Percentiles rank a stretch among this genome's conserved stretches.
Evolutionary conservation across 768 basidiomycete genomes (phyloP).

Genomic region (Pulveroboletus sp.): DNA sequence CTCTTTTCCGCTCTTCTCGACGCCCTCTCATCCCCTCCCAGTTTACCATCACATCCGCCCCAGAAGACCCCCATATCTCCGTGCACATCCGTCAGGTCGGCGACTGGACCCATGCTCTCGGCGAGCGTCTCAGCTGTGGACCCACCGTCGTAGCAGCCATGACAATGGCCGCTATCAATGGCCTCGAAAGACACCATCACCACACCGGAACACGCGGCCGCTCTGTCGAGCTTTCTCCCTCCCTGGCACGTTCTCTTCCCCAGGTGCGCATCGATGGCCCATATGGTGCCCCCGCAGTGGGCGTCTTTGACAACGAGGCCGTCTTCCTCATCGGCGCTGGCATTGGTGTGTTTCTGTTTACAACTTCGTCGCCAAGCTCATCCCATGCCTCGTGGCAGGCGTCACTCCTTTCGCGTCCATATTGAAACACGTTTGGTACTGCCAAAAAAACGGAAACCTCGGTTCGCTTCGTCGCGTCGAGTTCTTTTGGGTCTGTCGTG

Average conservation of each 20-base stretch:
- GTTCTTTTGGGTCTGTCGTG: slow-evolving; percentile 93
- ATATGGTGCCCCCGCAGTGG: slow-evolving; percentile 91
- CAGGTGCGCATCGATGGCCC: slow-evolving; percentile 82
- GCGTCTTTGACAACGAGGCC: slow-evolving; percentile 82
- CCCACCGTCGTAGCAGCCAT: slow-evolving; percentile 74
- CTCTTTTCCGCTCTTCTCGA: not conserved
- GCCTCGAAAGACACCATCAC: slow-evolving; percentile 60
- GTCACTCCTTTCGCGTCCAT: slow-evolving; percentile 96
- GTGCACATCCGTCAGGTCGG: slow-evolving; percentile 94
- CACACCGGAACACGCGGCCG: slow-evolving; percentile 59
- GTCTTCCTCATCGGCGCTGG: slow-evolving; percentile 92
- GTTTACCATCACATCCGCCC: slow-evolving; percentile 95
- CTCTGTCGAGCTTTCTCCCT: slow-evolving; percentile 68
- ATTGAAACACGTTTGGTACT: slow-evolving; percentile 95
- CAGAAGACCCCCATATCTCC: slow-evolving; percentile 90
- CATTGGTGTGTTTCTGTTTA: slow-evolving; percentile 58
- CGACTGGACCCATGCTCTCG: slow-evolving; percentile 81
- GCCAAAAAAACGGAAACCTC: slow-evolving; percentile 72
- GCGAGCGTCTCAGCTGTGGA: slow-evolving; percentile 81
- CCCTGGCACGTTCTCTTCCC: slow-evolving; percentile 56
- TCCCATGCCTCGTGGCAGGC: slow-evolving; percentile 38
- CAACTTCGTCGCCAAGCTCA: not conserved
- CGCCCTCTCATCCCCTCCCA: slow-evolving; percentile 25
- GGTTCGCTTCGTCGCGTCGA: slow-evolving; percentile 86
- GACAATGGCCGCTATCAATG: slow-evolving; percentile 78